Evolutionary conservation across 2,329 filamentous ascomycete species (phyloP).

Genomic region (Rhytidhysteron rufulum): DNA sequence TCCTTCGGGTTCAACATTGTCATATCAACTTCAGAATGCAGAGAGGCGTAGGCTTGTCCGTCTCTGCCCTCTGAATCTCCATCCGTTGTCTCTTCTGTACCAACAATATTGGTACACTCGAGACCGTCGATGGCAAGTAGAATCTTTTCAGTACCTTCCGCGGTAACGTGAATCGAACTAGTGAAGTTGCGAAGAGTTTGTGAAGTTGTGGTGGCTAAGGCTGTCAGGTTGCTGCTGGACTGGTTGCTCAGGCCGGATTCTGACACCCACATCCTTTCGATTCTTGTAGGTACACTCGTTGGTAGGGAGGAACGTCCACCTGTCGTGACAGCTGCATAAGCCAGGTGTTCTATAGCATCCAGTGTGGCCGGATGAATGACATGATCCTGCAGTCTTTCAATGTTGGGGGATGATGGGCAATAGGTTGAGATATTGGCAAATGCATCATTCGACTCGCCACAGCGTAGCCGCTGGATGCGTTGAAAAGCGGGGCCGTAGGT

Average conservation of each 20-base stretch:
- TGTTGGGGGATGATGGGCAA: background rate
- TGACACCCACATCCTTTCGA: background rate
- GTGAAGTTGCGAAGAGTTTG: background rate
- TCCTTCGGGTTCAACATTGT: background rate
- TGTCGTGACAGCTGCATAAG: background rate
- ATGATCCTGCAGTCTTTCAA: background rate
- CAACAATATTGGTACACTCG: background rate
- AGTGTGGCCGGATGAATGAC: background rate
- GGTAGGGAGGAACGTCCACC: background rate
- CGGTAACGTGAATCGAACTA: background rate
- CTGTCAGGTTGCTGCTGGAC: background rate
- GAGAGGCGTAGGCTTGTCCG: background rate
- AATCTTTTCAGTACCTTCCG: background rate
- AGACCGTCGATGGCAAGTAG: background rate
- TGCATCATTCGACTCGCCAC: background rate
- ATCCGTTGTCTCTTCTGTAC: background rate
- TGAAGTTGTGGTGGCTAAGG: background rate
- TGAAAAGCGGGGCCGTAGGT: background rate
- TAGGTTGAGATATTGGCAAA: background rate
- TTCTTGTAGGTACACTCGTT: background rate
- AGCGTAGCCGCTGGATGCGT: background rate
- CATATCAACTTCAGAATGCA: background rate
- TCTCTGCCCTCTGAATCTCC: background rate
- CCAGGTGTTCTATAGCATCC: background rate
- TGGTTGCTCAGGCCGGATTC: background rate